These are phyloP conservation scores for Helianthus annuus DNA, from an alignment of 129 eudicot species.

Conservation along the genomic window DNA sequence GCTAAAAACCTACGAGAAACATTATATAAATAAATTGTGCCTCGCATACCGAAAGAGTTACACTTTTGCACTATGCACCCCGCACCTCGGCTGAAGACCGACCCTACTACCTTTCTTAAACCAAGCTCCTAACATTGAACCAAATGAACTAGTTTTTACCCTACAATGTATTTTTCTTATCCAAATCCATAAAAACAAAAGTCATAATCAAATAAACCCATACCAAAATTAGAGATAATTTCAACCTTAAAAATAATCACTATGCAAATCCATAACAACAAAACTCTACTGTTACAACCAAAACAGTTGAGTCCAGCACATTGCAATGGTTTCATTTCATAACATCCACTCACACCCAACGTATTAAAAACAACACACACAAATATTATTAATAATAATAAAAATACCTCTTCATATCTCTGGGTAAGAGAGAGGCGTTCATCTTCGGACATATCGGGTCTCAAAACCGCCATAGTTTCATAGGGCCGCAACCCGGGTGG, in stretches of 20 bases:
- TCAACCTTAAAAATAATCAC: not conserved
- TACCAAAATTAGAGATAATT: too few relatives aligned
- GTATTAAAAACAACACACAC: not conserved
- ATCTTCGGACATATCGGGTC: constrained; percentile 95
- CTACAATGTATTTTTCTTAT: not conserved
- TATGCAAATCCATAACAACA: not conserved
- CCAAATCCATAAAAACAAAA: constrained; percentile 10
- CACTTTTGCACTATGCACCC: too few relatives aligned
- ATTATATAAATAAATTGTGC: too few relatives aligned
- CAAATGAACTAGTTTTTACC: not conserved
- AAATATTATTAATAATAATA: not conserved
- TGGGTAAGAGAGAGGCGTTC: constrained; percentile 82
- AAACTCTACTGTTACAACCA: not conserved
- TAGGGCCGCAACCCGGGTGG: constrained; percentile 88
- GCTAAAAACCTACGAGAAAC: too few relatives aligned
- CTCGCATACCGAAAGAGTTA: too few relatives aligned
- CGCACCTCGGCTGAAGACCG: too few relatives aligned
- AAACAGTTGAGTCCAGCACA: too few relatives aligned
- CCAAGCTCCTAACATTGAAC: not conserved
- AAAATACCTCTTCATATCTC: constrained; percentile 85
- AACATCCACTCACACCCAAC: too few relatives aligned
- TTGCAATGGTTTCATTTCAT: too few relatives aligned
- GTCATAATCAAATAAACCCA: not conserved
- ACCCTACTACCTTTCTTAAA: too few relatives aligned
- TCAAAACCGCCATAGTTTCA: constrained; percentile 83